These are phyloP conservation scores for Syzygium syzygioides DNA, from an alignment of 441 rosid species.

Conservation along the genomic window DNA sequence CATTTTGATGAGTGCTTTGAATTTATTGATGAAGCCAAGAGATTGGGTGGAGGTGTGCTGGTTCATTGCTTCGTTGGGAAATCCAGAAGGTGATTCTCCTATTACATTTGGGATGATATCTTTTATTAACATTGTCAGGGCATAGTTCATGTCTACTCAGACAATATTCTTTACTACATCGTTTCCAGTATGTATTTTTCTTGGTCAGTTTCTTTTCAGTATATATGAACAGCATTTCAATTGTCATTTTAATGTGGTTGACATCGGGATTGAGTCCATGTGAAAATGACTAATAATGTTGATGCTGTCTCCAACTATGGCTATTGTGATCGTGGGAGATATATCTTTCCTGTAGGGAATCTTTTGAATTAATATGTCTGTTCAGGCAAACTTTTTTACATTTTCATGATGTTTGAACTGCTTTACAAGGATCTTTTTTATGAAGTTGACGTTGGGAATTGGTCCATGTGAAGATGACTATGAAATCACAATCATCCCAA, in stretches of 20 bases:
- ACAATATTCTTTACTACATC: not conserved
- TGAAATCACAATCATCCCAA: not conserved
- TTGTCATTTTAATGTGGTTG: not conserved
- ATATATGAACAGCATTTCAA: not conserved
- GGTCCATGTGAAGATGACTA: not conserved
- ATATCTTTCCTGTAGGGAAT: not conserved
- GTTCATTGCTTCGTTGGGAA: slow-evolving; percentile 78
- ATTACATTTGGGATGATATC: not conserved
- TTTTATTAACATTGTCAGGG: not conserved
- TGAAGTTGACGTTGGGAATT: not conserved
- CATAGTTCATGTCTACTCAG: not conserved
- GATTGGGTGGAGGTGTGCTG: slow-evolving; percentile 58
- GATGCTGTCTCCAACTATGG: not conserved
- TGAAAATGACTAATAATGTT: not conserved
- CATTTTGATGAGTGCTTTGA: slow-evolving; percentile 62
- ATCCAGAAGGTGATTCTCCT: slow-evolving; percentile 59
- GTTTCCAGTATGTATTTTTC: not conserved
- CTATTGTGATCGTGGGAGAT: not conserved
- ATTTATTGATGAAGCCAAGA: slow-evolving; percentile 72
- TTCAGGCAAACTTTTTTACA: not conserved
- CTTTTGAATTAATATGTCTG: not conserved
- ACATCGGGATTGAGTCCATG: not conserved
- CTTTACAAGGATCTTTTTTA: not conserved
- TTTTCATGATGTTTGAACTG: not conserved
- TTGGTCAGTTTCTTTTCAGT: not conserved